Evolutionary conservation across 352 stramenopile genomes (phyloP).

Genomic region (Phytophthora capsici): DNA sequence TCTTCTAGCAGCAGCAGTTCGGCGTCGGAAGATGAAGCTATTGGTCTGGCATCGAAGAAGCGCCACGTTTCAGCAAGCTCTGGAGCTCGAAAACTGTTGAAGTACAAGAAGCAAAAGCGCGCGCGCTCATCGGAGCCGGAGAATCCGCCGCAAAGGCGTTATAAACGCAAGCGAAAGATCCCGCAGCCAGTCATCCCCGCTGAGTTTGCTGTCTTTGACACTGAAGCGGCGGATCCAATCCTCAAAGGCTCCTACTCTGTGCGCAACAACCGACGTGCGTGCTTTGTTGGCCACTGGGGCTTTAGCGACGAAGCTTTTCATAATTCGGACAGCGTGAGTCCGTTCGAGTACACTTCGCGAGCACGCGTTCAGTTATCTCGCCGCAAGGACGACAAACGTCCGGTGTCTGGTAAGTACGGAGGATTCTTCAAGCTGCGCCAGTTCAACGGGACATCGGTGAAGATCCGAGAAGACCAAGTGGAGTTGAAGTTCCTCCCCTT

Average conservation of each 20-base stretch:
- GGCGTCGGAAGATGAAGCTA: constrained; percentile 27
- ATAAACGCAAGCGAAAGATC: constrained; percentile 34
- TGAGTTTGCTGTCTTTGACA: constrained; percentile 61
- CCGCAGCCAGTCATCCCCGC: constrained; percentile 30
- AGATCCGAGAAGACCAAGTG: constrained; percentile 68
- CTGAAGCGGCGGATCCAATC: constrained; percentile 53
- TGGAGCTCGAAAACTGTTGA: constrained; percentile 27
- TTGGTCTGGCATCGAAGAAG: constrained; percentile 10
- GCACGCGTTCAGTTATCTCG: constrained; percentile 41
- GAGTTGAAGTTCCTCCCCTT: constrained; percentile 73
- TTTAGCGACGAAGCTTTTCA: constrained; percentile 69
- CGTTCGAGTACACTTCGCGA: constrained; percentile 74
- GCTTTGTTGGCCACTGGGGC: constrained; percentile 64
- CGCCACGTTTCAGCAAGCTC: constrained; percentile 14
- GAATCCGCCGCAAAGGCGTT: constrained; percentile 3
- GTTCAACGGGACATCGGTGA: constrained; percentile 63
- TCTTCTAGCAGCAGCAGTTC: constrained; percentile 39
- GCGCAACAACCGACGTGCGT: constrained; percentile 46
- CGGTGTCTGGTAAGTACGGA: constrained; percentile 70
- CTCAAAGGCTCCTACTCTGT: constrained; percentile 62
- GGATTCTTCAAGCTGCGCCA: constrained; percentile 80
- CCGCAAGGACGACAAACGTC: constrained; percentile 48
- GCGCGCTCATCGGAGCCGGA: constrained; percentile 7
- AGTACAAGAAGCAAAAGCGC: constrained; percentile 35
- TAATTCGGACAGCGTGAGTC: constrained; percentile 44